Evolutionary conservation across 2,329 filamentous ascomycete genomes (phyloP), one percentile per base, ranked within the genome.

Genomic region (Metarhizium humberi): DNA sequence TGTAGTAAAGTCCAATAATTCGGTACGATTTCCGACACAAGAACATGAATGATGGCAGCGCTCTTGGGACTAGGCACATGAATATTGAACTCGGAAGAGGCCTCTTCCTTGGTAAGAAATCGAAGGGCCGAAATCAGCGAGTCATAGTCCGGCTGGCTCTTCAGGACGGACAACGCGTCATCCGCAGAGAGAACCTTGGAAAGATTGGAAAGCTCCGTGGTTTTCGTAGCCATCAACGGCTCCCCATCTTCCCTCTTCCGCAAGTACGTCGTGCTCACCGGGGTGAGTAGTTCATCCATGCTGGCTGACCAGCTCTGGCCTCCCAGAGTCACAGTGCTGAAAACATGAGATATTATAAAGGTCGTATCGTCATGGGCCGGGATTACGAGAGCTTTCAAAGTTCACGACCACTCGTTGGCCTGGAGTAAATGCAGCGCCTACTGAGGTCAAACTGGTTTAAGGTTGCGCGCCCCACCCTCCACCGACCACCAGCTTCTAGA

Each of bases 1-100:
- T 75, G 71, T 16, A 92, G 65, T 8, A 82, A 64, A 3, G 76
- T 66, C 92, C 94, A 97, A 70, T 92, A 95, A 65, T 92, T 88
- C 1, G 89, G 88, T 7, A 90, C 75, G 30, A 88, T 91, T 36
- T 85, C 81, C 16, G 80, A 85, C 56, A 95, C 83, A 40, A 99
- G 73, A 3, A 82, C 73, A 64, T 91, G 85, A 53, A 92, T 76
- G 36, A 96, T 81, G 62, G 91, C 88, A 20, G 90, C 84, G 55
- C 84, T 81, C 58, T 82, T 73, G 1, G 92, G 85, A 36, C 80
- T 80, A 3, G 90, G 85, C 3, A 56, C 53, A 10, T 63, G 63
- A 10, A 71, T 56, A 16, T 56, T 59, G 53, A 70, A 68, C 6
- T 55, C 47, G 16, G 58, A 57, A 2, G 62, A 43, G 1, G 48